Percentiles rank a stretch among this genome's conserved stretches.
phyloP scores from a whole-genome alignment of 345 rosid species.

The Leavenworthia alabamica region DNA sequence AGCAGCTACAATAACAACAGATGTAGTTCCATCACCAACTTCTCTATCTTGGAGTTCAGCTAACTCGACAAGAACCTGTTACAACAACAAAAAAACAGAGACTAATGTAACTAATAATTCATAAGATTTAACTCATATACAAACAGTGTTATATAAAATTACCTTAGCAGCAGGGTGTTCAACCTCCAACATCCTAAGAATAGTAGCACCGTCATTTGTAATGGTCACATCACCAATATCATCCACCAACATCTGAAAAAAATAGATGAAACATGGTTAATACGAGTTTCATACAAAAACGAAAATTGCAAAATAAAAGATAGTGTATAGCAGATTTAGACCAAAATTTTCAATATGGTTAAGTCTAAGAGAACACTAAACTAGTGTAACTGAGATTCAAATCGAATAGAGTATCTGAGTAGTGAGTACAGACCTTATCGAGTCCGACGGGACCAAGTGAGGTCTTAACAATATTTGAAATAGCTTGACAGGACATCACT shows the following conservation, averaged over 20 bases:
- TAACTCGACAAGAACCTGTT: slow-evolving; percentile 91
- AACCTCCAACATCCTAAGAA: slow-evolving; percentile 88
- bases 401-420: neutral
- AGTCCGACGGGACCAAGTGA: slow-evolving; percentile 98
- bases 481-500: slow-evolving; percentile 95
- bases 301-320: neutral
- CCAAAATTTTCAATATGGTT: neutral
- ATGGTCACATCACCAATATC: slow-evolving; percentile 94
- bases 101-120: neutral
- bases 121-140: neutral
- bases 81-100: neutral
- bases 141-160: neutral
- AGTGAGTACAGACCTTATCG: slow-evolving; percentile 57
- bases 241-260: slow-evolving; percentile 83
- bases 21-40: slow-evolving; percentile 97
- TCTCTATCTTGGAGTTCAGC: slow-evolving; percentile 97
- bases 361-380: neutral
- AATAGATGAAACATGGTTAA: neutral
- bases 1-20: slow-evolving; percentile 92
- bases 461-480: slow-evolving; percentile 89
- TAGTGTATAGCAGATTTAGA: neutral
- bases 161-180: slow-evolving; percentile 99
- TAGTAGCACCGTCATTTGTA: slow-evolving; percentile 94
- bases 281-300: neutral
- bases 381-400: neutral